phyloP scores from a whole-genome alignment of 768 basidiomycete species.

The Lyophyllum decastes region DNA sequence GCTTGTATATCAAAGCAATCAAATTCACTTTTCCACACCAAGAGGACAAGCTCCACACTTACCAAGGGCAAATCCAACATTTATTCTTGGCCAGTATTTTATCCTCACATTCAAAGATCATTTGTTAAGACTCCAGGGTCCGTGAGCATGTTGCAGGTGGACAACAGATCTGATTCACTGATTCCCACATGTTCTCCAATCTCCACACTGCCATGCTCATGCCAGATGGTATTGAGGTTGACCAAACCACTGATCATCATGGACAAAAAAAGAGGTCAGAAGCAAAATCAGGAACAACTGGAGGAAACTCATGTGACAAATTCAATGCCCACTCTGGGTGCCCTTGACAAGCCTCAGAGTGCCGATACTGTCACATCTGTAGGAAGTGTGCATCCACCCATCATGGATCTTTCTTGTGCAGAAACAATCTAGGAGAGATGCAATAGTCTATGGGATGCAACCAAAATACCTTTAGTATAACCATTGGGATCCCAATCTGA shows the following conservation, averaged over 20 bases:
- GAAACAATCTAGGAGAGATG: too few relatives aligned
- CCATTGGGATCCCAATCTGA: neutral
- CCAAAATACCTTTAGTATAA: constrained; percentile 2
- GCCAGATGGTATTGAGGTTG: constrained; percentile 9
- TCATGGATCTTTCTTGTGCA: too few relatives aligned
- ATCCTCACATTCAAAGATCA: constrained; percentile 15
- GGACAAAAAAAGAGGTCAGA: neutral
- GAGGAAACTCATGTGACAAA: constrained; percentile 16
- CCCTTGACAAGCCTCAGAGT: constrained; percentile 3
- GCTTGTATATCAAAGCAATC: constrained; percentile 11
- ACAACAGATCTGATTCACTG: constrained; percentile 18
- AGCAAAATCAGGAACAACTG: neutral
- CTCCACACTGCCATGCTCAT: constrained; percentile 9
- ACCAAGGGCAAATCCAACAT: constrained; percentile 9
- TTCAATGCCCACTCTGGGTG: constrained; percentile 24
- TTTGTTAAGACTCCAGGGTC: constrained; percentile 29
- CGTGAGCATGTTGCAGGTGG: constrained; percentile 14
- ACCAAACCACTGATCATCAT: too few relatives aligned
- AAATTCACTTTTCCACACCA: constrained; percentile 26
- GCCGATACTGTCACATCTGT: constrained; percentile 6
- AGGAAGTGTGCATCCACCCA: neutral
- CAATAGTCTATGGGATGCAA: neutral
- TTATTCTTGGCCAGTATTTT: constrained; percentile 18
- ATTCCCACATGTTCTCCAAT: constrained; percentile 8
- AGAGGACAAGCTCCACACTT: constrained; percentile 19